Base-by-base conservation (phyloP, 2,329 filamentous ascomycete genomes). In the Myriosclerotinia scirpicola region DNA sequence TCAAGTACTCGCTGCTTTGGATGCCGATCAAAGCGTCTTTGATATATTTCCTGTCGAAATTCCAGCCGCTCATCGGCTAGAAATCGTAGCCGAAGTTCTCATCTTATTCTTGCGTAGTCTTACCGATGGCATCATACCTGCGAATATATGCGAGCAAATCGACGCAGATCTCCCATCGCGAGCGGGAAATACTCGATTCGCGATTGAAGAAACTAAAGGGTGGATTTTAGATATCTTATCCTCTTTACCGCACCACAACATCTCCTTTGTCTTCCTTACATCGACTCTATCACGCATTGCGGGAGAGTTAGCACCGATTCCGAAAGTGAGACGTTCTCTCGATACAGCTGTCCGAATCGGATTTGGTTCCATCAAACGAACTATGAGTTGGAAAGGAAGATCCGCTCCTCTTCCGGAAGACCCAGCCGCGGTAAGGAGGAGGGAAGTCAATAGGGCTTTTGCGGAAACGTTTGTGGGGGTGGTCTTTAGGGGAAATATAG, bases 211-310 rank as follows among this genome's bases (percentile, higher is more conserved):
- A 55, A 80, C 84, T 54, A 83, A 85, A 69, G 82, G 82, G 50
- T 82, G 81, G 76, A 79, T 95, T 1, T 85, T 97, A 6, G 93
- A 97, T 71, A 84, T 89, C 2, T 83, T 97, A 2, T 85, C 89
- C 0, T 81, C 84, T 2, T 84, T 86, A 0, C 90, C 92, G 0
- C 89, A 89, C 60, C 90, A 96, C 78, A 95, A 92, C 75, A 93
- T 97, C 65, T 90, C 90, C 0, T 96, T 97, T 74, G 90, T 96
- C 2, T 93, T 97, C 70, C 80, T 97, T 20, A 92, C 90, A 0
- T 88, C 91, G 11, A 93, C 93, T 78, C 82, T 97, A 14, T 82
- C 83, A 30, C 82, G 83, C 14, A 81, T 90, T 48, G 79, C 82
- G 38, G 80, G 80, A 44, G 86, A 89, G 72, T 77, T 88, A 8